These are phyloP conservation scores for Stagonosporopsis tanaceti DNA, from an alignment of 2,329 filamentous ascomycete genomes.

Conservation along the genomic window DNA sequence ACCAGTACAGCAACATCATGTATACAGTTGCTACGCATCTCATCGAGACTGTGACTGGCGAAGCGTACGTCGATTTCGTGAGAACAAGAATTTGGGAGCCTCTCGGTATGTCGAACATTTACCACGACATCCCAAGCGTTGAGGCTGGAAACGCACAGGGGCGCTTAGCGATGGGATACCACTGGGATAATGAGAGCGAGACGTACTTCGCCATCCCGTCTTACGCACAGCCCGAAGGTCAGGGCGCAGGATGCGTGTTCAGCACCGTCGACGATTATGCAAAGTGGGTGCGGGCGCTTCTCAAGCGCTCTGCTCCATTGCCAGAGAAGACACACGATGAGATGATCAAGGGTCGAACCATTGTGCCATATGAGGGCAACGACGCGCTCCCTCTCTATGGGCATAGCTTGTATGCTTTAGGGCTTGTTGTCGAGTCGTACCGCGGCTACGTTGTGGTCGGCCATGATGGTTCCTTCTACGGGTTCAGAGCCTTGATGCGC, in stretches of 20 bases:
- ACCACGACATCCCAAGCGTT: conserved; percentile 48
- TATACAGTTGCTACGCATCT: conserved; percentile 58
- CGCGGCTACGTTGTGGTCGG: conserved; percentile 19
- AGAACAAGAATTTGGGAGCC: conserved; percentile 49
- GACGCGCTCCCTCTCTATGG: conserved; percentile 17
- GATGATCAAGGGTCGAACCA: conserved; percentile 24
- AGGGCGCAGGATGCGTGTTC: conserved; percentile 36
- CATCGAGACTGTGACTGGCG: conserved; percentile 54
- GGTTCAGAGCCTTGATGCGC: conserved; percentile 19
- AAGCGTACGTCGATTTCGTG: conserved; percentile 45
- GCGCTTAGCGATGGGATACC: conserved; percentile 24
- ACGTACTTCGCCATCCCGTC: conserved; percentile 16
- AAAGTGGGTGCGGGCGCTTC: conserved; percentile 36
- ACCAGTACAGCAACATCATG: conserved; percentile 63
- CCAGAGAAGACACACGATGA: conserved; percentile 22
- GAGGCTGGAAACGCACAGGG: conserved; percentile 16
- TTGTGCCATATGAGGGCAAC: conserved; percentile 11
- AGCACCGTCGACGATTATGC: conserved; percentile 32
- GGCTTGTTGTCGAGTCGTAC: conserved; percentile 18
- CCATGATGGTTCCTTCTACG: conserved; percentile 20
- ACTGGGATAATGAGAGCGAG: conserved; percentile 15
- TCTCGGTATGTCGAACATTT: conserved; percentile 51
- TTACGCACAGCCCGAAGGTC: conserved; percentile 24
- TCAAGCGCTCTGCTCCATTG: conserved; percentile 21
- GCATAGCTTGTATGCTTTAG: conserved; percentile 20